These are phyloP conservation scores for Xylaria sp. DNA, from an alignment of 2,329 filamentous ascomycete genomes.

Conservation along the genomic window DNA sequence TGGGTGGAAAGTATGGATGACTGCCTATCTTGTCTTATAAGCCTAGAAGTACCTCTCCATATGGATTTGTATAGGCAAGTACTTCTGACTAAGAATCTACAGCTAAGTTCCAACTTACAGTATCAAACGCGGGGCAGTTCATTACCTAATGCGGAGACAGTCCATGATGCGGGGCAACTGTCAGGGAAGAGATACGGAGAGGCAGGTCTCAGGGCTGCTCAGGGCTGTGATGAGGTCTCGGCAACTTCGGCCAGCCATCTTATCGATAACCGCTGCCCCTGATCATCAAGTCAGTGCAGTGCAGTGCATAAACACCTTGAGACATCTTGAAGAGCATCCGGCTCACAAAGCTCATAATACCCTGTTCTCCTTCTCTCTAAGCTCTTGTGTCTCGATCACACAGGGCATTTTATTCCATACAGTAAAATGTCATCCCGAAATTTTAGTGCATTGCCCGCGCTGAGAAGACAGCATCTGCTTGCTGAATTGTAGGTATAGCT, in stretches of 20 bases:
- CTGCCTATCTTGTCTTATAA: too few species aligned
- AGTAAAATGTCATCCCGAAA: conserved; percentile 51
- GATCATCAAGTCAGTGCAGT: background rate
- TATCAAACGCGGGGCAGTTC: too few species aligned
- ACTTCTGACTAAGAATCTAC: too few species aligned
- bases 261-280: conserved; percentile 11
- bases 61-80: too few species aligned
- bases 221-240: background rate
- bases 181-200: background rate
- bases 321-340: conserved; percentile 23
- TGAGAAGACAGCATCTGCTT: conserved; percentile 77
- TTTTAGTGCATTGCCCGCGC: conserved; percentile 55
- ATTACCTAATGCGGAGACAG: background rate
- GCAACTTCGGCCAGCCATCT: background rate
- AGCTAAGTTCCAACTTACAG: too few species aligned
- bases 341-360: conserved; percentile 8
- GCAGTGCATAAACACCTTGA: conserved; percentile 14
- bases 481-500: conserved; percentile 74
- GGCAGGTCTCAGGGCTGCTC: too few species aligned
- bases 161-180: background rate
- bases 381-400: background rate
- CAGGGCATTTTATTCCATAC: conserved; percentile 9
- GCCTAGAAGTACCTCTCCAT: too few species aligned
- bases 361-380: background rate
- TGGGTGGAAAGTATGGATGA: too few species aligned